Conservation (phyloP, 1,284 basidiomycete species). For the Tylopilus sp. region DNA sequence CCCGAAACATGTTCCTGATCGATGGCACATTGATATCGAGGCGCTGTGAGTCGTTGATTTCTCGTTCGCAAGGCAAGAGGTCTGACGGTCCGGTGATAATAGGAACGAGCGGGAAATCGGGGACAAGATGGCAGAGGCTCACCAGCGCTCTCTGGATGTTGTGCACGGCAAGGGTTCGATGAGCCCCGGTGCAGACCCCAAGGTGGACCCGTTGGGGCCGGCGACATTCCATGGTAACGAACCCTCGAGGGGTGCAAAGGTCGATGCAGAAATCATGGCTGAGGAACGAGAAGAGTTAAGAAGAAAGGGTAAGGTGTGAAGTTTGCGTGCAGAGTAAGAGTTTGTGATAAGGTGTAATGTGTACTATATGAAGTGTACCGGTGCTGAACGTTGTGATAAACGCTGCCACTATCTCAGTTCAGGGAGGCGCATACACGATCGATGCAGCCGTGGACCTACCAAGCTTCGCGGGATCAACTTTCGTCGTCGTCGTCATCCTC, state of each 20-base stretch:
- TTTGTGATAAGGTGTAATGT: constrained; percentile 1
- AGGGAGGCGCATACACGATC: neutral
- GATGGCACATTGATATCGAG: constrained; percentile 50
- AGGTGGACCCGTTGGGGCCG: constrained; percentile 55
- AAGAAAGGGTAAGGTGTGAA: constrained; percentile 58
- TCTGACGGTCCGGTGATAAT: no score
- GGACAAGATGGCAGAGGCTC: constrained; percentile 50
- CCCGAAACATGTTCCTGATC: constrained; percentile 43
- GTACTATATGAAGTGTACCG: constrained; percentile 5
- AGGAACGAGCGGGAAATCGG: constrained; percentile 56
- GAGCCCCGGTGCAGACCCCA: constrained; percentile 31
- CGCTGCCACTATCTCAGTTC: constrained; percentile 3
- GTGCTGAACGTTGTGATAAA: no score
- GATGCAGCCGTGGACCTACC: constrained; percentile 4
- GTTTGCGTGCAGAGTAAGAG: constrained; percentile 2
- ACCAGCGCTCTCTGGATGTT: constrained; percentile 38
- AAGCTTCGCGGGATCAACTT: constrained; percentile 13
- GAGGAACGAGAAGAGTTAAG: constrained; percentile 62
- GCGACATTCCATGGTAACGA: constrained; percentile 66
- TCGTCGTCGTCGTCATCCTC: constrained; percentile 49
- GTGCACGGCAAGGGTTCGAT: constrained; percentile 40
- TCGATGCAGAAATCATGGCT: constrained; percentile 66
- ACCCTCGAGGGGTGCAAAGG: constrained; percentile 68
- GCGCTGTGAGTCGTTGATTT: constrained; percentile 47
- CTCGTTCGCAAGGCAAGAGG: neutral